phyloP scores from a whole-genome alignment of 2,329 filamentous ascomycete genomes.

The Pseudogymnoascus sp. region DNA sequence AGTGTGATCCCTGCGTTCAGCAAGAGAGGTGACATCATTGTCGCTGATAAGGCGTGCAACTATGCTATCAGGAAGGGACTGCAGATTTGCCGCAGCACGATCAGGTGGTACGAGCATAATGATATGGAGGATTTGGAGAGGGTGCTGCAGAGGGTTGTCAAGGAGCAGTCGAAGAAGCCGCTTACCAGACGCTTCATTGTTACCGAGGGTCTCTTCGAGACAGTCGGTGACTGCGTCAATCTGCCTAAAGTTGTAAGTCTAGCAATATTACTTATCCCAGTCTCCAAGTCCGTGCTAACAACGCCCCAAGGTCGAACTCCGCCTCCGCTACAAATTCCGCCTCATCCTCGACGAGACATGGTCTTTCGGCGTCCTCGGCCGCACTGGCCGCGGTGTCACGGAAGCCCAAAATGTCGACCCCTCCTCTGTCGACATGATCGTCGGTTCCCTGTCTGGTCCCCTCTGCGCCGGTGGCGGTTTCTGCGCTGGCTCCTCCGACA shows the following conservation, averaged over 20 bases:
- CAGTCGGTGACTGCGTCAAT: constrained; percentile 74
- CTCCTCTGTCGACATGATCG: constrained; percentile 90
- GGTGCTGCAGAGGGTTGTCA: constrained; percentile 74
- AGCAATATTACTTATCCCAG: not conserved
- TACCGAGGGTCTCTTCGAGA: constrained; percentile 91
- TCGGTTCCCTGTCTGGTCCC: constrained; percentile 83
- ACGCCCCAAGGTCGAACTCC: constrained; percentile 65
- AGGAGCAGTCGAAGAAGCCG: constrained; percentile 76
- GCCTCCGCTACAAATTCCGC: constrained; percentile 95
- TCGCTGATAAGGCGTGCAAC: constrained; percentile 88
- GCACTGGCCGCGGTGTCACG: constrained; percentile 84
- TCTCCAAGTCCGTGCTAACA: constrained; percentile 9
- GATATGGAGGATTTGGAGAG: constrained; percentile 89
- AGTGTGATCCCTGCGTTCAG: constrained; percentile 95
- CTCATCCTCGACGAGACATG: constrained; percentile 95
- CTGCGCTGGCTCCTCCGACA: constrained; percentile 83
- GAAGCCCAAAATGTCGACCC: constrained; percentile 96
- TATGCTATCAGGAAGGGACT: constrained; percentile 91
- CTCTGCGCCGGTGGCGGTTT: constrained; percentile 92
- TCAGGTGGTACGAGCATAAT: constrained; percentile 92
- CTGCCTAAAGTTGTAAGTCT: constrained; percentile 70
- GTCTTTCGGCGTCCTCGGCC: constrained; percentile 90
- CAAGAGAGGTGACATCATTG: constrained; percentile 94
- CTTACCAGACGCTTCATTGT: constrained; percentile 92
- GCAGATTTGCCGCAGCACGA: constrained; percentile 82